Conservation (phyloP, 805 yeast genomes). For the Saccharomyces eubayanus region DNA sequence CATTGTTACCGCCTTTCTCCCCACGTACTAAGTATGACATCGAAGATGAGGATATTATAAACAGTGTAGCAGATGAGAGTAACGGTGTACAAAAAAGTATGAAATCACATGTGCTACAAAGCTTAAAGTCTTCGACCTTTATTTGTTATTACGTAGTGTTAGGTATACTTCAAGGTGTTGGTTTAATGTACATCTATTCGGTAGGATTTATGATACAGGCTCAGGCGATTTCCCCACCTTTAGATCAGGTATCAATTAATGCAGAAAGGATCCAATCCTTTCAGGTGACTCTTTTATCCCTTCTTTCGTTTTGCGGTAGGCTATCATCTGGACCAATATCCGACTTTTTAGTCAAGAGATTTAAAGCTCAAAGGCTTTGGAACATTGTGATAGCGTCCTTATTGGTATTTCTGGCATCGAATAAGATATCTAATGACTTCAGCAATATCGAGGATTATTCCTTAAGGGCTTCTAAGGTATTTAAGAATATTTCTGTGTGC, state of each 20-base stretch:
- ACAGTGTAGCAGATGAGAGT: neutral
- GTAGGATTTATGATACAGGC: conserved; percentile 64
- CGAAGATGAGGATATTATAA: neutral
- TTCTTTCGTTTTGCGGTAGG: conserved; percentile 60
- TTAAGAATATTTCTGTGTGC: conserved; percentile 38
- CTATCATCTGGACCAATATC: conserved; percentile 56
- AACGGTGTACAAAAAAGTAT: neutral
- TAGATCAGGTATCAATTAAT: conserved; percentile 10
- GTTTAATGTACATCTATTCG: conserved; percentile 65
- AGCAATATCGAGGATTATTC: neutral
- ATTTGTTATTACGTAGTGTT: conserved; percentile 47
- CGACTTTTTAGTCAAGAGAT: conserved; percentile 46
- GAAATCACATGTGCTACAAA: neutral
- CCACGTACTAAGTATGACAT: neutral
- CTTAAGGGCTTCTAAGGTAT: neutral
- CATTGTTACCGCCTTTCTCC: neutral
- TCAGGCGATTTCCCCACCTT: conserved; percentile 30
- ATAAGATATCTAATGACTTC: conserved; percentile 24
- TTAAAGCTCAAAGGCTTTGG: conserved; percentile 58
- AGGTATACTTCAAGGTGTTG: conserved; percentile 51
- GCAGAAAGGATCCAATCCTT: conserved; percentile 52
- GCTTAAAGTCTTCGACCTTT: conserved; percentile 26
- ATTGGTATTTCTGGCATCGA: conserved; percentile 28
- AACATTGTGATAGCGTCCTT: conserved; percentile 40
- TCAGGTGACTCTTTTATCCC: conserved; percentile 60